Evolutionary conservation across 306 rosid species (phyloP), one percentile per base, ranked within the genome.

Genomic region (Begonia peltatifolia): DNA sequence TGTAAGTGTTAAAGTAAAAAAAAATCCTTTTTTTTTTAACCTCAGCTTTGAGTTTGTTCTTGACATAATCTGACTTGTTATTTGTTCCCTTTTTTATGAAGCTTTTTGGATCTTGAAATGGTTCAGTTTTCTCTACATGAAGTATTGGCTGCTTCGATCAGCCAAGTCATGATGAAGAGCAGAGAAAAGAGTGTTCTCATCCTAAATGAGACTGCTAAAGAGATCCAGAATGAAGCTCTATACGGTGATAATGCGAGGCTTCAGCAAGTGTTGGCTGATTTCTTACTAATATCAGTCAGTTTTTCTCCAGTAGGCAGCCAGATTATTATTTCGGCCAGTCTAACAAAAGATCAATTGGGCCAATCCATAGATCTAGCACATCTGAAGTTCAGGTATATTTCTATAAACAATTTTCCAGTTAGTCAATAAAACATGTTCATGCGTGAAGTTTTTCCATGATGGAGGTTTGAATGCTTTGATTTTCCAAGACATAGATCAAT

Each of bases 61-160:
- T 7, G 8, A 20, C 46, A 20, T 56, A 20, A 30, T 30, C 17
- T 9, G 13, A 18, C 61, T n/a, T 17, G 38, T 52, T 10, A 55
- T 60, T 41, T 69, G 53, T 11, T 36, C 42, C 62, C 63, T 22
- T 49, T 64, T 55, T 54, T 58, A 14, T 25, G 63, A 80, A 90
- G 95, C 53, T 86, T 81, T 67, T 57, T 78, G 63, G 86, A 90
- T 67, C 71, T 90, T 41, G 99, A 90, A 77, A 90, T 83, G 95
- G 92, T 72, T 12, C 87, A 85, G 62, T 90, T 90, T 72, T 78
- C 87, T 20, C 65, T 86, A 65, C 79, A 75, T 35, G 95, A 90
- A 16, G 80, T 86, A 12, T 63, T 90, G 75, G 59, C 67, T 47
- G 84, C 82, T 57, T 75, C 92, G 22, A 64, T 83, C 4, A 80